Conservation (phyloP, 2,329 filamentous ascomycete genomes). For the Xylaria sp. region DNA sequence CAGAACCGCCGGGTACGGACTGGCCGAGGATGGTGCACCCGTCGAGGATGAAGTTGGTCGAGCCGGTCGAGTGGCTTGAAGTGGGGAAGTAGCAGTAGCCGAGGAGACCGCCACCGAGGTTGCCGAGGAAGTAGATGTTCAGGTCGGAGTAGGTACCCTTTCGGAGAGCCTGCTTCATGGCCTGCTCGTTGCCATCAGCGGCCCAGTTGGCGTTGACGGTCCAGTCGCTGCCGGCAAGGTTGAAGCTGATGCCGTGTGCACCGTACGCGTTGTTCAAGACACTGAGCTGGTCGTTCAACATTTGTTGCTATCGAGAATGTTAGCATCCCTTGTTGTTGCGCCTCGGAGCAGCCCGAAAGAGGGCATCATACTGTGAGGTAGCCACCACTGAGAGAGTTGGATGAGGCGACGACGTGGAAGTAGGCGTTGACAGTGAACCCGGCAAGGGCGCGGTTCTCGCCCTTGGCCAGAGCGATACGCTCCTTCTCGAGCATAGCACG, state of each 20-base stretch:
- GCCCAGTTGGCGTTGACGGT: constrained; percentile 61
- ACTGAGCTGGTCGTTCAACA: constrained; percentile 54
- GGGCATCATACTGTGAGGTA: constrained; percentile 50
- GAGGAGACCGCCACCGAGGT: constrained; percentile 50
- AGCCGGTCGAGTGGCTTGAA: constrained; percentile 51
- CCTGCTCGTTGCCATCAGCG: constrained; percentile 51
- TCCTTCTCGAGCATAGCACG: constrained; percentile 43
- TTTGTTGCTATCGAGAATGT: constrained; percentile 46
- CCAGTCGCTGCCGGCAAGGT: constrained; percentile 54
- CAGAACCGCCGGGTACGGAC: constrained; percentile 44
- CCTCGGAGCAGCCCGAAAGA: not conserved
- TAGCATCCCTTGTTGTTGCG: constrained; percentile 18
- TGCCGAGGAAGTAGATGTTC: constrained; percentile 59
- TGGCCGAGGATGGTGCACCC: constrained; percentile 46
- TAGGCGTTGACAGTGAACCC: constrained; percentile 53
- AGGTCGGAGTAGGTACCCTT: constrained; percentile 57
- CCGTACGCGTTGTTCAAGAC: constrained; percentile 58
- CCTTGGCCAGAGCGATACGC: constrained; percentile 37
- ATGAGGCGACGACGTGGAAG: constrained; percentile 52
- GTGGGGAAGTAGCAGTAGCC: constrained; percentile 61
- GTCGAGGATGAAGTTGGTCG: constrained; percentile 50
- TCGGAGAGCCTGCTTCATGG: constrained; percentile 58
- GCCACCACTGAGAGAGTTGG: constrained; percentile 46
- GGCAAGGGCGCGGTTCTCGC: constrained; percentile 35
- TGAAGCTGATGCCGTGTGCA: constrained; percentile 57